Evolutionary conservation across 1,284 basidiomycete genomes (phyloP), one percentile per base, ranked within the genome.

Genomic region (Cerrena zonata): DNA sequence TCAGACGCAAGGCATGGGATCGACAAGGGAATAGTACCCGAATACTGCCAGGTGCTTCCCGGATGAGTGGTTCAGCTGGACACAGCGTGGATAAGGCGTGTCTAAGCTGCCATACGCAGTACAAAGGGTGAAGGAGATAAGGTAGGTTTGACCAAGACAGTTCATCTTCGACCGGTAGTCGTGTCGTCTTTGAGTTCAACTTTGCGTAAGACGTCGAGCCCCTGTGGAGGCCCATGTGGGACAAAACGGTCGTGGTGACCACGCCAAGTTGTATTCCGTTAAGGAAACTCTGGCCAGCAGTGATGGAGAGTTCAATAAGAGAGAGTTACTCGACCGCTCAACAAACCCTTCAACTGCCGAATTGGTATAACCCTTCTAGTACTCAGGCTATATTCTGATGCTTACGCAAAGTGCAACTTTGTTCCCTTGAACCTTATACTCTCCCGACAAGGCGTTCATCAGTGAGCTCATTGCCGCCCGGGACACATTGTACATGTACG

Each of bases 71-170:
- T 75, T 70, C 69, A 65, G 62, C 61, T 66, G 68, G 61, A 55
- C 58, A 65, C 75, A 59, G 77, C 83, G 78, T 82, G 82, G 70
- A 70, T 69, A 68, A 73, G 70, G 78, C 81, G 72, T 80, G 80
- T 76, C 72, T 13, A 64, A 67, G 62, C 65, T 76, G 69, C 74
- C 76, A 72, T 72, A 75, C 72, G 69, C 70, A 77, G 76, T 64
- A 75, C 70, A 77, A 76, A 72, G 71, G 71, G 65, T 61, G 44
- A 64, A 68, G 63, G 65, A 70, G 75, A 78, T 78, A 75, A 74
- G 74, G 67, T 66, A 72, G 66, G 62, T 68, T 66, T 45, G 44
- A 15, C 41, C 24, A 22, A 23, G 21, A 43, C 21, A 23, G 44
- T 27, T n/a, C 44, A 45, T 45, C 25, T 45, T n/a, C 30, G 15